Evolutionary conservation across 2,329 filamentous ascomycete genomes (phyloP).

Genomic region (Aspergillus uvarum): DNA sequence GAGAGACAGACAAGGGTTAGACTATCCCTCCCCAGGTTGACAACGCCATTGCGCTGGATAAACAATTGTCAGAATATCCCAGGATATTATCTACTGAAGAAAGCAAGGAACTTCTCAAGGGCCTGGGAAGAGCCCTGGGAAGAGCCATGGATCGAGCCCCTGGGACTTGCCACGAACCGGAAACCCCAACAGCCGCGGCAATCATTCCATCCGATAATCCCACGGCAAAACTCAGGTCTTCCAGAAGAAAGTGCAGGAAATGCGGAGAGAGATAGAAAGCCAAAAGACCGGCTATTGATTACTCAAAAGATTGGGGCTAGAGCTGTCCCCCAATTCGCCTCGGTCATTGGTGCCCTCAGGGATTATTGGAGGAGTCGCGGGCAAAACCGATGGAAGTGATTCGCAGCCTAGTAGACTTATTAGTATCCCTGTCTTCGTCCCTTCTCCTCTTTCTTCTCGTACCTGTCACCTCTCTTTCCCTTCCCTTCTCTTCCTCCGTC

Average conservation of each 20-base stretch:
- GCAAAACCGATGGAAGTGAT: slow-evolving; percentile 1
- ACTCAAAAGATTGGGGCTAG: slow-evolving; percentile 23
- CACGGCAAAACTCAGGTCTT: background rate
- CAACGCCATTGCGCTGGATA: background rate
- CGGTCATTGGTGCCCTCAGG: slow-evolving; percentile 18
- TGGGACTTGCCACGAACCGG: background rate
- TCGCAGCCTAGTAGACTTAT: slow-evolving; percentile 6
- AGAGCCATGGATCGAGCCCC: background rate
- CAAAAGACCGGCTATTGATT: slow-evolving; percentile 11
- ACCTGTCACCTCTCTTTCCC: slow-evolving; percentile 9
- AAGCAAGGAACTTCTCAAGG: background rate
- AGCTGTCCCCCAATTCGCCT: slow-evolving; percentile 10
- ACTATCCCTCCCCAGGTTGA: background rate
- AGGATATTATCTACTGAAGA: background rate
- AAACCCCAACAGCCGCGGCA: background rate
- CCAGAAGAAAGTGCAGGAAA: slow-evolving; percentile 9
- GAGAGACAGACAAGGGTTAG: background rate
- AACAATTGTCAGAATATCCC: background rate
- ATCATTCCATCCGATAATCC: background rate
- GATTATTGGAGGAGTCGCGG: slow-evolving; percentile 1
- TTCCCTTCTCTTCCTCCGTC: slow-evolving; percentile 2
- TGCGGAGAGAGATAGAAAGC: slow-evolving; percentile 16
- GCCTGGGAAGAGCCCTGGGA: background rate
- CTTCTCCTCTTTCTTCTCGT: slow-evolving; percentile 15
- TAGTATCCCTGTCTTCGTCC: slow-evolving; percentile 17